These are phyloP conservation scores for Sonneratia alba DNA, from an alignment of 345 rosid species.

Conservation along the genomic window DNA sequence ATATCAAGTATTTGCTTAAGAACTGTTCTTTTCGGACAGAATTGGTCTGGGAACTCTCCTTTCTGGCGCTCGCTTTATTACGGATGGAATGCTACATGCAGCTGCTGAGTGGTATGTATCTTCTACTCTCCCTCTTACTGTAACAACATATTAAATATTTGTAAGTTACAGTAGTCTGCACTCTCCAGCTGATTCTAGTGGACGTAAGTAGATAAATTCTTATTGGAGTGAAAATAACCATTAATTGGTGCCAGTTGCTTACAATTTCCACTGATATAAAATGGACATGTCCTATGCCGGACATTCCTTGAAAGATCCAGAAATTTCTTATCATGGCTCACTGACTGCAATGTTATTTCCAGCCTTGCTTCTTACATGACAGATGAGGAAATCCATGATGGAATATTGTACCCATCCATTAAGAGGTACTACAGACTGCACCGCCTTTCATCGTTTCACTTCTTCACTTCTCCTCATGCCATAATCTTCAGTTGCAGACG, in stretches of 20 bases:
- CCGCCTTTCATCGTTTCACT: neutral
- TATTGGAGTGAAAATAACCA: too few species aligned
- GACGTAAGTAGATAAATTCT: too few species aligned
- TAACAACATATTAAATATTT: too few species aligned
- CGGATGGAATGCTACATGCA: conserved; percentile 83
- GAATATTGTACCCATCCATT: conserved; percentile 84
- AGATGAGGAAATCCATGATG: conserved; percentile 67
- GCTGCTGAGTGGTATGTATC: conserved; percentile 79
- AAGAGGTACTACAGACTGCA: conserved; percentile 36
- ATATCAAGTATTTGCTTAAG: conserved; percentile 5
- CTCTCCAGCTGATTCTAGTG: too few species aligned
- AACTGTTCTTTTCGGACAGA: conserved; percentile 26
- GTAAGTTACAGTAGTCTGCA: neutral
- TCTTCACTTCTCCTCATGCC: neutral
- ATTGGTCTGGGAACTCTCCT: conserved; percentile 86
- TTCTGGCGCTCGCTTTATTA: conserved; percentile 66
- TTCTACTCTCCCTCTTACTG: neutral
- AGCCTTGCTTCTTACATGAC: conserved; percentile 98
- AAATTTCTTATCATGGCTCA: neutral
- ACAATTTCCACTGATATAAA: neutral
- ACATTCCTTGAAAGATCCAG: neutral
- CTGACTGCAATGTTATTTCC: conserved; percentile 19
- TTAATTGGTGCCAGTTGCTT: neutral
- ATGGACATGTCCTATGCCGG: neutral
- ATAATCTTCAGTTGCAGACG: neutral